Base-by-base conservation (phyloP, 2,329 filamentous ascomycete genomes). In the Ascochyta koolunga region DNA sequence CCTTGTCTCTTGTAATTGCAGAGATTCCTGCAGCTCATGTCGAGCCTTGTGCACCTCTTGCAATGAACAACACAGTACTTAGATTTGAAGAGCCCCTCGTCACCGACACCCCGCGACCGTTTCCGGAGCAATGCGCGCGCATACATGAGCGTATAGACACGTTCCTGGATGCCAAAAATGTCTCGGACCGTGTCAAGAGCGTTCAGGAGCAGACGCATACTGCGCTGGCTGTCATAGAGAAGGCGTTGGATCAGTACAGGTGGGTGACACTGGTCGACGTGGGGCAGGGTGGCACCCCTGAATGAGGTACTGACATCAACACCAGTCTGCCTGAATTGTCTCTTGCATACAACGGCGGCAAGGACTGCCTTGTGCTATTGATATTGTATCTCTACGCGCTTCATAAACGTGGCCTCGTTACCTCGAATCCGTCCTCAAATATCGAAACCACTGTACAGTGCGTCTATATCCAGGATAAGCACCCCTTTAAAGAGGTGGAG, bases 281-380 rank as follows among this genome's bases (percentile, higher is more conserved):
- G 44, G 33, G 45, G 39, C n/a, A 15, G 35, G 41, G 43, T 27
- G 42, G 54, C 37, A 40, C 35, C 31, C 32, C 15, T 47, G 44
- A 21, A 40, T 25, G 5, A 18, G n/a, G 45, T 49, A 56, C 64
- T 72, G 51, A 70, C 58, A 33, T 19, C 36, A 42, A 29, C 48
- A 38, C 56, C 66, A 95, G 90, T 54, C 83, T 89, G 58, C 82
- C 88, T 54, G 84, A 96, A 71, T 83, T 98, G 56, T 91, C 93
- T 5, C 82, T 98, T 60, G 96, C 93, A 51, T 99, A 97, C 78
- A 99, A 99, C 68, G 95, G 95, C 70, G 95, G 95, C 57, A 99
- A 99, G 76, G 95, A 98, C 81, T 98, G 93, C 69, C 88, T 98
- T 16, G 93, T 98, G 47, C 86, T 98, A 16, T 82, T 98, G 6